Evolutionary conservation across 495 filamentous ascomycete genomes (phyloP), one percentile per base, ranked within the genome.

Genomic region (Xylaria curta): DNA sequence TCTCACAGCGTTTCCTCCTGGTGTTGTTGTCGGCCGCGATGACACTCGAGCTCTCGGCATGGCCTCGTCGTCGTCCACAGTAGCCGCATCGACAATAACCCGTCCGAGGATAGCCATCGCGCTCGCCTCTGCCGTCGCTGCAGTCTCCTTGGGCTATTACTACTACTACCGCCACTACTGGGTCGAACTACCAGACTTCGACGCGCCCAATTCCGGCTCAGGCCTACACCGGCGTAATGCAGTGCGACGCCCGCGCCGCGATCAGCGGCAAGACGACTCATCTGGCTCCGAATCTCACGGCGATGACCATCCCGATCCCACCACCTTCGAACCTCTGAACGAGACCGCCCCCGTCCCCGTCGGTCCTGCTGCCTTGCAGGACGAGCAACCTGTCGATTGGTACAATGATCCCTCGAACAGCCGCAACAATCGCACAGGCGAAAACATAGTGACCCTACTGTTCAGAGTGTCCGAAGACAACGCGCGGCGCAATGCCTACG

Each of bases 391-490:
- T 83, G 82, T 83, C 76, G 72, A 90, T 86, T 81, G 85, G 82
- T 85, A 79, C 70, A 76, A 87, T 72, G 82, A 84, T 49, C 72
- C 59, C 73, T 66, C 21, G 75, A 80, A 78, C 73, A 76, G 71
- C 78, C 76, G 17, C 72, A 59, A 89, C 53, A 86, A 85, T 47
- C 85, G 90, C n/a, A 89, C 89, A 69, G 90, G 91, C 53, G 91
- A 92, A 75, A 93, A 92, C 66, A 84, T 94, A 68, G 88, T 94
- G 36, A 91, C 87, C 63, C 78, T 94, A 2, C 85, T 94, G 4
- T 94, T 92, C 76, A 87, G 91, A 47, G 92, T 94, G n/a, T 93
- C 92, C 0, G 92, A 93, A 76, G 92, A 97, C 72, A 92, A 94
- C 69, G 91, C 93, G 4, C 86, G 88, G 60, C 86, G 91, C 62